Percentiles rank a stretch among this genome's conserved stretches.
phyloP scores from a whole-genome alignment of 2,329 filamentous ascomycete genomes.

The Calcarisporium arbuscula region DNA sequence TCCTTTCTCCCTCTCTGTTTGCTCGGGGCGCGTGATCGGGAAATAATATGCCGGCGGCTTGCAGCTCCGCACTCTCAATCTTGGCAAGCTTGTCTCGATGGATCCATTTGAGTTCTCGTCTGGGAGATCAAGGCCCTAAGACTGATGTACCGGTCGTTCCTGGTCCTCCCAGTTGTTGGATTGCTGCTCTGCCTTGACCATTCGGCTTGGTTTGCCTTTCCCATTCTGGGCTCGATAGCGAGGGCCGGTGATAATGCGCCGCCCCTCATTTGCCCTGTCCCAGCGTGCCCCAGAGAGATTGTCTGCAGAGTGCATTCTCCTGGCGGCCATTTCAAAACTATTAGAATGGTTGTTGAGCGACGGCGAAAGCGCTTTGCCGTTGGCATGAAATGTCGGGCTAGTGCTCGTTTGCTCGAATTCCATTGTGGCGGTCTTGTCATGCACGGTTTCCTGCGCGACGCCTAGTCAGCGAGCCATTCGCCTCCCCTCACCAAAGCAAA shows the following conservation, averaged over 20 bases:
- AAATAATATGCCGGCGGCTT: conserved; percentile 67
- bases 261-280: conserved; percentile 17
- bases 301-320: conserved; percentile 30
- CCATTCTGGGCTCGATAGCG: conserved; percentile 17
- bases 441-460: conserved; percentile 7
- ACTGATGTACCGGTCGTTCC: conserved; percentile 18
- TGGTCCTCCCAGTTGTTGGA: conserved; percentile 18
- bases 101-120: conserved; percentile 73
- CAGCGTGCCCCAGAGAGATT: conserved; percentile 19
- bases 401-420: conserved; percentile 10
- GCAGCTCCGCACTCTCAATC: conserved; percentile 75
- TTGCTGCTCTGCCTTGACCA: conserved; percentile 10
- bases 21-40: conserved; percentile 48
- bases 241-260: conserved; percentile 15
- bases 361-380: conserved; percentile 17
- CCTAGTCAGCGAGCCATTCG: conserved; percentile 2
- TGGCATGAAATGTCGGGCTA: too few species aligned
- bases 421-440: conserved; percentile 8
- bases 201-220: conserved; percentile 10
- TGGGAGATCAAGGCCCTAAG: conserved; percentile 23
- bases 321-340: conserved; percentile 21
- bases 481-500: neutral
- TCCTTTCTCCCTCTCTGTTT: conserved; percentile 34
- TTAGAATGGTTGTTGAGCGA: conserved; percentile 13
- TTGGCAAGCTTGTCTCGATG: conserved; percentile 76